A percentile compares a stretch with the other conserved stretches of the same genome.
Evolutionary conservation across 179 eudicot species (phyloP).

Genomic region (Monotropa hypopitys): DNA sequence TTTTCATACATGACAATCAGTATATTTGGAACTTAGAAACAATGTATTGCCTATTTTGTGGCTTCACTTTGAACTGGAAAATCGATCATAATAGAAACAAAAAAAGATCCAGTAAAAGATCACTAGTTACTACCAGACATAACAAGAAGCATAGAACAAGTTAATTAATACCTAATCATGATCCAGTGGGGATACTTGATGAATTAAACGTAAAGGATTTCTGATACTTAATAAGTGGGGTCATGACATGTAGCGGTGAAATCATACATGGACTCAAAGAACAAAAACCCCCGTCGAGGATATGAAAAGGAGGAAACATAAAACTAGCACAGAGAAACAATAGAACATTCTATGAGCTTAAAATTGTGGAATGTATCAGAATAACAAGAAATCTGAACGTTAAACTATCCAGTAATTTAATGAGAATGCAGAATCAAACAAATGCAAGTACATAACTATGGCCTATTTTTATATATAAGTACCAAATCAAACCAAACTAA

Average conservation of each 20-base stretch:
- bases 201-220: background rate
- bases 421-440: background rate
- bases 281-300: background rate
- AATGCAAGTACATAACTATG: background rate
- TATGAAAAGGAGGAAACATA: background rate
- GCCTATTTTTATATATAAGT: background rate
- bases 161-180: background rate
- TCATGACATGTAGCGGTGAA: background rate
- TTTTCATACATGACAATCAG: conserved; percentile 10
- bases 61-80: background rate
- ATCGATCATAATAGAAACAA: background rate
- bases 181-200: background rate
- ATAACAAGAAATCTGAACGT: background rate
- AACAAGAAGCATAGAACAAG: background rate
- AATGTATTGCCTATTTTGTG: background rate
- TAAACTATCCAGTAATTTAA: background rate
- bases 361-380: background rate
- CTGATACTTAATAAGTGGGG: background rate
- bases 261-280: background rate
- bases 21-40: background rate
- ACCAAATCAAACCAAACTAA: no score
- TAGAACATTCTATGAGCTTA: background rate
- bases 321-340: background rate
- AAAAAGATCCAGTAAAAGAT: background rate
- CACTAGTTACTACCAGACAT: background rate